A percentile compares a stretch with the other conserved stretches of the same genome.
Evolutionary conservation across 1,284 basidiomycete species (phyloP).

Genomic region (Cerioporus squamosus): DNA sequence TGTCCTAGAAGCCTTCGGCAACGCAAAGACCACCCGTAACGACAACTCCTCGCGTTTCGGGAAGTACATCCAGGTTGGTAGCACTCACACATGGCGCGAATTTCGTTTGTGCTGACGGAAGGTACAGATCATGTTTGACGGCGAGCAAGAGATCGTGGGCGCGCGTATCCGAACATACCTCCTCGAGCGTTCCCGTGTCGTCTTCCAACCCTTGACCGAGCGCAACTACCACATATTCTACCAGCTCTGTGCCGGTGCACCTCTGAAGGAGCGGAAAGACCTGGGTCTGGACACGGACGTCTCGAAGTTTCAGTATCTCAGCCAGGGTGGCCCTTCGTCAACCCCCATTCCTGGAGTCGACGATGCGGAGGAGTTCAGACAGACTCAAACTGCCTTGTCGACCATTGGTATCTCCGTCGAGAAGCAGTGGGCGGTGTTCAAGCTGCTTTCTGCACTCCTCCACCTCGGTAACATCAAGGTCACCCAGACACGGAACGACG

Average conservation of each 20-base stretch:
- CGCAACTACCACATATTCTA: conserved; percentile 99
- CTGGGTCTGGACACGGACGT: conserved; percentile 88
- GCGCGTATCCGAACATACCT: conserved; percentile 98
- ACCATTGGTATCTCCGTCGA: conserved; percentile 98
- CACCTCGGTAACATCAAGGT: conserved; percentile 98
- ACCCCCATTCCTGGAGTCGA: conserved; percentile 92
- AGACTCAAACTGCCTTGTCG: conserved; percentile 93
- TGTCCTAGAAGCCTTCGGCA: conserved; percentile 98
- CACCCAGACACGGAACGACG: conserved; percentile 81
- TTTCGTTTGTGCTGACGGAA: conserved; percentile 16
- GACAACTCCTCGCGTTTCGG: conserved; percentile 99
- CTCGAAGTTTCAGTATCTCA: conserved; percentile 91
- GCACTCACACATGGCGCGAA: not conserved
- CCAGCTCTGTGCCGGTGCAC: conserved; percentile 97
- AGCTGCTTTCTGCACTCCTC: conserved; percentile 89
- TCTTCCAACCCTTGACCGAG: conserved; percentile 96
- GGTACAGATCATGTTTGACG: conserved; percentile 91
- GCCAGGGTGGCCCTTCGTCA: conserved; percentile 88
- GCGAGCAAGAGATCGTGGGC: conserved; percentile 94
- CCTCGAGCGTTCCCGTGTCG: conserved; percentile 94
- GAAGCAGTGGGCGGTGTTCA: conserved; percentile 98
- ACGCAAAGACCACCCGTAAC: conserved; percentile 98
- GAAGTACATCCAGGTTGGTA: conserved; percentile 95
- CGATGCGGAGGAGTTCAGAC: conserved; percentile 93
- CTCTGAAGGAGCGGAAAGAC: conserved; percentile 94